Percentiles rank a stretch among this genome's conserved stretches.
These are phyloP conservation scores for Lecanicillium sp. DNA, from an alignment of 2,329 filamentous ascomycete genomes.

Conservation along the genomic window DNA sequence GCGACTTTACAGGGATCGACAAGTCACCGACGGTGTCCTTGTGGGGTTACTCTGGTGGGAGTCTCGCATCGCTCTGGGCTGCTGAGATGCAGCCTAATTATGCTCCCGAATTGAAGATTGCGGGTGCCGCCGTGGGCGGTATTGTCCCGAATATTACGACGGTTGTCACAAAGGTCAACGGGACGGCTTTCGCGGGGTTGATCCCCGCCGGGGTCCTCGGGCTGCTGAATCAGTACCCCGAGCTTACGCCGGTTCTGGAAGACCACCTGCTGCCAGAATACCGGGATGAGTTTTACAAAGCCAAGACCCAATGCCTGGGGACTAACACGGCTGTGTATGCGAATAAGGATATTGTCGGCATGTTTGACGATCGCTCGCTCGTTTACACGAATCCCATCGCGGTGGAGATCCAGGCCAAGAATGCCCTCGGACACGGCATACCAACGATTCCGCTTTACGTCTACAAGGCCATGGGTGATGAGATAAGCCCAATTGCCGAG, in stretches of 20 bases:
- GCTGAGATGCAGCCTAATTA: slow-evolving; percentile 18
- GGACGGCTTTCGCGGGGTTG: slow-evolving; percentile 12
- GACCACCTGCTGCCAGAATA: slow-evolving; percentile 13
- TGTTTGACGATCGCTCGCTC: slow-evolving; percentile 30
- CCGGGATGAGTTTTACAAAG: slow-evolving; percentile 20
- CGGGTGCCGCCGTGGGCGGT: slow-evolving; percentile 18
- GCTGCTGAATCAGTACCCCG: slow-evolving; percentile 15
- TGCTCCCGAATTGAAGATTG: slow-evolving; percentile 17
- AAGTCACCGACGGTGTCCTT: slow-evolving; percentile 28
- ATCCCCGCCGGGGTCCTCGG: slow-evolving; percentile 15
- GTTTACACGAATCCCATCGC: slow-evolving; percentile 14
- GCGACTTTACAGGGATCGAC: slow-evolving; percentile 20
- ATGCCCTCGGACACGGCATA: slow-evolving; percentile 25
- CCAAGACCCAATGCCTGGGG: slow-evolving; percentile 17
- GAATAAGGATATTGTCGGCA: slow-evolving; percentile 27
- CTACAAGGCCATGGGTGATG: slow-evolving; percentile 41
- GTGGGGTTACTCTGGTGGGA: slow-evolving; percentile 30
- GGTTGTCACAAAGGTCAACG: slow-evolving; percentile 12
- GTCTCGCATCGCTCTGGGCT: slow-evolving; percentile 14
- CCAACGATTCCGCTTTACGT: slow-evolving; percentile 41
- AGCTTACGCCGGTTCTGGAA: slow-evolving; percentile 9
- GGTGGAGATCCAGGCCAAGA: slow-evolving; percentile 19
- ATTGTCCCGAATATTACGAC: slow-evolving; percentile 13
- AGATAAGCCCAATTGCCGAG: slow-evolving; percentile 33
- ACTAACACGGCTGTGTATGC: slow-evolving; percentile 19